Base-by-base conservation (phyloP, 1,139 yeast genomes). In the Zygosaccharomyces pseudobailii region DNA sequence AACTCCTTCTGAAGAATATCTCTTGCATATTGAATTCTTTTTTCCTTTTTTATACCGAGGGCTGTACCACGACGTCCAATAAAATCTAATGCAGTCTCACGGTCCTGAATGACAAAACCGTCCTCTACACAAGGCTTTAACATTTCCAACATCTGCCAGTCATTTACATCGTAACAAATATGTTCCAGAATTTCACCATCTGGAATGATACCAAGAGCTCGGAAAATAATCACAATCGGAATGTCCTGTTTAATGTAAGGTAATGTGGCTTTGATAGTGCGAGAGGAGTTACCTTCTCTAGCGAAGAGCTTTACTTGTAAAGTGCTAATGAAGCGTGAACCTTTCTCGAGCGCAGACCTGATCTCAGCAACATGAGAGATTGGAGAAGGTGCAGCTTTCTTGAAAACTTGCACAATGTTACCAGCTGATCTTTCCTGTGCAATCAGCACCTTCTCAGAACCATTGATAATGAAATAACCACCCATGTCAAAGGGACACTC, bases 401-500 rank as follows among this genome's bases (percentile, higher is more conserved):
- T 90, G 76, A 94, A 94, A 20, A 94, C 99, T 71, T 92, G 98
- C 36, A 92, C 98, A 59, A 92, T 92, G 66, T 92, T 92, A 48
- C 98, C 98, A 6, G 98, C 97, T 57, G 95, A 84, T 71, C 98
- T 82, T 71, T 92, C 99, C 71, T 92, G 99, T 22, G 98, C 98
- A 74, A 92, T 92, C 64, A 92, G 76, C 50, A 92, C 99, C 70
- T 92, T 92, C 70, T 92, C 99, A 23, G 97, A 89, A 61, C 99
- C 99, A 72, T 92, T 92, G 65, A 92, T 92, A 60, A 92, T 94
- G 66, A 92, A 92, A 70, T 92, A 92, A 54, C 99, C 99, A 69
- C 99, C 99, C 92, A 89, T 92, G 76, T 92, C 99, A 69, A 87
- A 92, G 27, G 98, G 98, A 72, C 99, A 92, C 71, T 92, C 99